A percentile compares a stretch with the other conserved stretches of the same genome.
Conservation (phyloP, 2,329 filamentous ascomycete genomes). For the Talaromyces amestolkiae region DNA sequence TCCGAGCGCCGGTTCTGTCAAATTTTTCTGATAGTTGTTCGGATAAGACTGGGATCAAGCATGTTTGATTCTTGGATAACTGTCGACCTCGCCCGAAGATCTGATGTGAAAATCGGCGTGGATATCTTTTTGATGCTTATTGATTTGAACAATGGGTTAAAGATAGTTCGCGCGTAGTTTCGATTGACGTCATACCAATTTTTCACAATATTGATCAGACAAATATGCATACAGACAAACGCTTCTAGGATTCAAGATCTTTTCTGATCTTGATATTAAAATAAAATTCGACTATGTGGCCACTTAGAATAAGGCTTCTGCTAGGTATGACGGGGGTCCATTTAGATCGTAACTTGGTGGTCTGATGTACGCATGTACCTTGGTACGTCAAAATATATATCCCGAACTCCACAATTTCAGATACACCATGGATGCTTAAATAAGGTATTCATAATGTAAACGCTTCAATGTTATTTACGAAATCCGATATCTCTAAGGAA, state of each 20-base stretch:
- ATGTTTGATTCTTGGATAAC: not conserved
- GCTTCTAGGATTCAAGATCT: not conserved
- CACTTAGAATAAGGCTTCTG: not conserved
- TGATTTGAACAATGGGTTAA: not conserved
- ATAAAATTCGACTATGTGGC: too few species aligned
- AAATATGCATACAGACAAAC: not conserved
- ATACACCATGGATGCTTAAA: too few species aligned
- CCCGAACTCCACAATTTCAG: too few species aligned
- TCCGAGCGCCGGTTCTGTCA: not conserved
- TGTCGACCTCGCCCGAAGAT: not conserved
- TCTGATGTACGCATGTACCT: too few species aligned
- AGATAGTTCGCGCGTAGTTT: not conserved
- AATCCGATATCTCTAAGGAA: not conserved
- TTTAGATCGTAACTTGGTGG: too few species aligned
- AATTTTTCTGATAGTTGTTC: not conserved
- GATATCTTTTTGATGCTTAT: not conserved
- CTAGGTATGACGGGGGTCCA: too few species aligned
- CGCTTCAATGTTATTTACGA: too few species aligned
- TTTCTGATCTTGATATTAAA: not conserved
- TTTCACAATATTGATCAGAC: not conserved
- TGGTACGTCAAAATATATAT: not conserved
- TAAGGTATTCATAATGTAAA: too few species aligned
- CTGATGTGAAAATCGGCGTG: not conserved
- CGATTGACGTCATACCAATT: not conserved
- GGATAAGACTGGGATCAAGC: not conserved